Conservation (phyloP, 2,329 filamentous ascomycete species). For the Talaromyces sp. region DNA sequence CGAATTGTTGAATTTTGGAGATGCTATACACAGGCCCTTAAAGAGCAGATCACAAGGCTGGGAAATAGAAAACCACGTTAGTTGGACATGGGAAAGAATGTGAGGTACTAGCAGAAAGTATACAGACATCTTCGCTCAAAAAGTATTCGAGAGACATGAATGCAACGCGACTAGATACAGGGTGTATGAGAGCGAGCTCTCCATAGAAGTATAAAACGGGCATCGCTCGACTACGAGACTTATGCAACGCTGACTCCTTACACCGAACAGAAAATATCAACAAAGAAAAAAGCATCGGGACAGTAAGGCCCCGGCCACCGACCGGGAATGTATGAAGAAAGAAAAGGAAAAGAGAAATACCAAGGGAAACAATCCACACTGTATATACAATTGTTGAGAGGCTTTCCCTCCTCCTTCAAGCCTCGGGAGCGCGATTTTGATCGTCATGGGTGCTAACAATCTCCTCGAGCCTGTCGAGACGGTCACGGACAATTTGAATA, state of each 20-base stretch:
- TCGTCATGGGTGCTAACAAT: constrained; percentile 61
- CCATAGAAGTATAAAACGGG: neutral
- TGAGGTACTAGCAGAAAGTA: constrained; percentile 8
- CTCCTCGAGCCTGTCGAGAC: constrained; percentile 69
- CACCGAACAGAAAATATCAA: neutral
- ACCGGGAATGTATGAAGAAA: constrained; percentile 8
- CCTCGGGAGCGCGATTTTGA: constrained; percentile 18
- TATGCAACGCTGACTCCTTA: constrained; percentile 1
- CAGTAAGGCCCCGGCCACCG: neutral
- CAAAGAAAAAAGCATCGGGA: constrained; percentile 1
- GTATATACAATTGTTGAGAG: neutral
- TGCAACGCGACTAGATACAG: constrained; percentile 6
- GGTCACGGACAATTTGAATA: constrained; percentile 81
- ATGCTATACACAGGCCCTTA: constrained; percentile 7
- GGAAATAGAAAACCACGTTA: constrained; percentile 7
- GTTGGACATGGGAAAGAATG: neutral
- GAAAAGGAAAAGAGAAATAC: neutral
- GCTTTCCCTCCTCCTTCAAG: neutral
- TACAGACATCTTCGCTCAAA: constrained; percentile 3
- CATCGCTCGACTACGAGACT: neutral
- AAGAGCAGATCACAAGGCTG: neutral
- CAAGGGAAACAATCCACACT: neutral
- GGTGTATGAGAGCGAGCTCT: neutral
- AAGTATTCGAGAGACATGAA: neutral
- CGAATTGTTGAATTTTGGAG: neutral